Evolutionary conservation across 1,284 basidiomycete genomes (phyloP).

Genomic region (Rhizoctonia solani): DNA sequence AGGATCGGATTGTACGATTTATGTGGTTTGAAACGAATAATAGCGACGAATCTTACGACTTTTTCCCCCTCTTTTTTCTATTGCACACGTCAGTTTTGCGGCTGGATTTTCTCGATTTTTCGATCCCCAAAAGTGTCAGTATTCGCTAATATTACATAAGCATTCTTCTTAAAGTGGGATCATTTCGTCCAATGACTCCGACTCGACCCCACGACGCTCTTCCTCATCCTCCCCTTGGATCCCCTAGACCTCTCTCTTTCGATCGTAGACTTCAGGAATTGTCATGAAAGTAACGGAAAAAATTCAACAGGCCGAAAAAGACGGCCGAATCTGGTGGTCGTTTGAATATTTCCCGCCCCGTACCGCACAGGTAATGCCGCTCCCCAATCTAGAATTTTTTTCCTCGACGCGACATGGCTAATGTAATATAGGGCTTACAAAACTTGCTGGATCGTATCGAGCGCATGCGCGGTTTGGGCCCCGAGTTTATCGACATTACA

Average conservation of each 20-base stretch:
- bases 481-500: conserved; percentile 98
- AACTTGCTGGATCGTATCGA: conserved; percentile 96
- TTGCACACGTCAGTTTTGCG: too few relatives aligned
- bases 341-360: conserved; percentile 97
- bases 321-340: conserved; percentile 89
- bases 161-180: not conserved
- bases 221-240: not conserved
- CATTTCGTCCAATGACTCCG: conserved; percentile 7
- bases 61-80: too few relatives aligned
- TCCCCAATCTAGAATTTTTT: conserved; percentile 37
- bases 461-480: conserved; percentile 93
- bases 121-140: not conserved
- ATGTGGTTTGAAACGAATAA: conserved; percentile 6
- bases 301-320: conserved; percentile 78
- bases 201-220: not conserved
- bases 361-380: conserved; percentile 92
- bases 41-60: too few relatives aligned
- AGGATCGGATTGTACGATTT: not conserved
- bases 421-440: conserved; percentile 75
- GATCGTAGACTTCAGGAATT: not conserved
- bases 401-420: not conserved
- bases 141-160: conserved; percentile 19
- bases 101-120: too few relatives aligned
- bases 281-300: conserved; percentile 91
- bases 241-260: not conserved